phyloP scores from a whole-genome alignment of 495 filamentous ascomycete genomes.

The Aspergillus bertholletiae region DNA sequence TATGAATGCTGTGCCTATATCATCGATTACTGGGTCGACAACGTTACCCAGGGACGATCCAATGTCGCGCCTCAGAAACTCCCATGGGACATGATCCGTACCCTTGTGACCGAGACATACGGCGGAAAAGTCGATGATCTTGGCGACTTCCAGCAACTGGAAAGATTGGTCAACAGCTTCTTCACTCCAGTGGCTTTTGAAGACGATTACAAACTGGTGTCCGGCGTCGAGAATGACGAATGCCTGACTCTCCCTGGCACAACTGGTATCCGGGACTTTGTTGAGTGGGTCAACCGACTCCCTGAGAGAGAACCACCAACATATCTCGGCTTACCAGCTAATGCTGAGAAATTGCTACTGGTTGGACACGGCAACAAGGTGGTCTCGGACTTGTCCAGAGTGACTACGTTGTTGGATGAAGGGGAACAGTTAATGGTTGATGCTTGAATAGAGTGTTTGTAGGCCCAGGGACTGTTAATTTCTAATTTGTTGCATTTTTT shows the following conservation, averaged over 20 bases:
- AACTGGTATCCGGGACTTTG: conserved; percentile 81
- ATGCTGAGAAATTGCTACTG: conserved; percentile 92
- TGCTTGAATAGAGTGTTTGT: conserved; percentile 24
- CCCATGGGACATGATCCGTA: conserved; percentile 95
- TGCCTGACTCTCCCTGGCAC: conserved; percentile 72
- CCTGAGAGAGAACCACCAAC: conserved; percentile 96
- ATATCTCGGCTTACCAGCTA: conserved; percentile 92
- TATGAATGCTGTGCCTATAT: conserved; percentile 97
- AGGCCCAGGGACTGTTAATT: conserved; percentile 2
- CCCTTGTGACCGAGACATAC: conserved; percentile 89
- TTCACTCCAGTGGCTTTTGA: conserved; percentile 88
- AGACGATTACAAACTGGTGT: conserved; percentile 82
- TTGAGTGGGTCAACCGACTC: conserved; percentile 84
- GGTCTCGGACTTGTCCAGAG: conserved; percentile 77
- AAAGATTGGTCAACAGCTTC: conserved; percentile 66
- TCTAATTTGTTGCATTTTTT: conserved; percentile 2
- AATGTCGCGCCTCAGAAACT: conserved; percentile 92
- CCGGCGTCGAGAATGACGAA: conserved; percentile 55
- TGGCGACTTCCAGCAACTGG: conserved; percentile 73
- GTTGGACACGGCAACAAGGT: conserved; percentile 84
- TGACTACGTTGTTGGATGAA: conserved; percentile 86
- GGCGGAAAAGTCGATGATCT: conserved; percentile 96
- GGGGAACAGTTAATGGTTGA: conserved; percentile 88
- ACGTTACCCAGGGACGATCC: conserved; percentile 73
- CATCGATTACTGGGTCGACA: conserved; percentile 92